Evolutionary conservation across 768 basidiomycete species (phyloP).

Genomic region (Heimioporus sp.): DNA sequence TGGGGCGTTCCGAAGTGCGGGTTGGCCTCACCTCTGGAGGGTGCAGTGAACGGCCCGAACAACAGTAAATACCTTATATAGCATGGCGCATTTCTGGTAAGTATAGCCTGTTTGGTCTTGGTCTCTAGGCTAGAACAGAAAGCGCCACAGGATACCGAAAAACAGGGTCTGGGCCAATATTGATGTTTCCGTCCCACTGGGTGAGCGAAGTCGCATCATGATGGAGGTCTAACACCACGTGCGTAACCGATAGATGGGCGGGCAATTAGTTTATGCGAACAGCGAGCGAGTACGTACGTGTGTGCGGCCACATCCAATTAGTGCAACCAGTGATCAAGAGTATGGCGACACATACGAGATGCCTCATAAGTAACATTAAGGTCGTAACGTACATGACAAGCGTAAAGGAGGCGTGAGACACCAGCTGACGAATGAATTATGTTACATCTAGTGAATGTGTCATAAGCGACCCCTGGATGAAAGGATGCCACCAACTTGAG

Average conservation of each 20-base stretch:
- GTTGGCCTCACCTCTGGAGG: not conserved
- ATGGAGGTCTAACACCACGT: too few relatives aligned
- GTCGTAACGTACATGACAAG: conserved; percentile 9
- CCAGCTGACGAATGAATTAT: not conserved
- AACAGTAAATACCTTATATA: not conserved
- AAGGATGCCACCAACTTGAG: not conserved
- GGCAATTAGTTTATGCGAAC: too few relatives aligned
- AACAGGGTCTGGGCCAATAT: too few relatives aligned
- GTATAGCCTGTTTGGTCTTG: not conserved
- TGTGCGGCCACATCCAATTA: not conserved
- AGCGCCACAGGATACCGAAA: not conserved
- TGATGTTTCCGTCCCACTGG: too few relatives aligned
- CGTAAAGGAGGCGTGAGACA: conserved; percentile 3
- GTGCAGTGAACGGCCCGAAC: not conserved
- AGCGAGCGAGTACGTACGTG: too few relatives aligned
- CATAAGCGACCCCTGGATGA: not conserved
- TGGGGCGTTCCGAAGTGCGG: not conserved
- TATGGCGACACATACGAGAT: not conserved
- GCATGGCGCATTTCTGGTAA: too few relatives aligned
- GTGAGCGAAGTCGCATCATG: too few relatives aligned
- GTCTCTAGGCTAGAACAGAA: not conserved
- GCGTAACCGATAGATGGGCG: too few relatives aligned
- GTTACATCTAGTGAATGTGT: not conserved
- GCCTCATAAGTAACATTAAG: conserved; percentile 4
- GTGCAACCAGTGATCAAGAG: not conserved